Percentiles rank a stretch among this genome's conserved stretches.
Evolutionary conservation across 805 yeast species (phyloP).

Genomic region (Candida railenensis): DNA sequence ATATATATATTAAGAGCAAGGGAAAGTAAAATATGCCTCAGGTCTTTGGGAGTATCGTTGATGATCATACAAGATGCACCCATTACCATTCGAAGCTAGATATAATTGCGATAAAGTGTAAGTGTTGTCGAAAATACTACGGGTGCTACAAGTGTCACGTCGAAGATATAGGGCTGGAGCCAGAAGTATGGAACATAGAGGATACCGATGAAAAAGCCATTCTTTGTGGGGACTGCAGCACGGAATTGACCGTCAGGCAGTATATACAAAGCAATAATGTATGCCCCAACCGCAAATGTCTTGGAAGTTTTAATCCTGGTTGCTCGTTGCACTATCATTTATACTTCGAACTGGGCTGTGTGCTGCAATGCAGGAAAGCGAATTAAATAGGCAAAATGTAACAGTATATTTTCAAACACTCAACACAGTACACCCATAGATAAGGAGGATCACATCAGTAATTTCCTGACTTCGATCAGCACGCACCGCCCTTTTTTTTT

Average conservation of each 20-base stretch:
- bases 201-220: conserved; percentile 19
- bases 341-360: conserved; percentile 26
- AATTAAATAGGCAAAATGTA: neutral
- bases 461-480: neutral
- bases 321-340: conserved; percentile 36
- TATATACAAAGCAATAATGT: conserved; percentile 15
- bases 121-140: conserved; percentile 35
- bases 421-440: neutral
- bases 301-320: conserved; percentile 37
- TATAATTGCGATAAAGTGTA: conserved; percentile 38
- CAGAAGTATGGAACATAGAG: conserved; percentile 10
- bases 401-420: neutral
- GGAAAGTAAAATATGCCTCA: neutral
- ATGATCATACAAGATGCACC: conserved; percentile 33
- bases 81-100: conserved; percentile 37
- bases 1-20: neutral
- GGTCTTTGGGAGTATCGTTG: conserved; percentile 14
- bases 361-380: neutral
- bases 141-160: conserved; percentile 42
- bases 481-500: neutral
- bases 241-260: conserved; percentile 26
- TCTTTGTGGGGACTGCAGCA: conserved; percentile 37
- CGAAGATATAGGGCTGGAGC: conserved; percentile 10
- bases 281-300: conserved; percentile 14
- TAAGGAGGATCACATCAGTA: neutral